Evolutionary conservation across 164 flowering plant species (phyloP).

Genomic region (Amborella trichopoda): DNA sequence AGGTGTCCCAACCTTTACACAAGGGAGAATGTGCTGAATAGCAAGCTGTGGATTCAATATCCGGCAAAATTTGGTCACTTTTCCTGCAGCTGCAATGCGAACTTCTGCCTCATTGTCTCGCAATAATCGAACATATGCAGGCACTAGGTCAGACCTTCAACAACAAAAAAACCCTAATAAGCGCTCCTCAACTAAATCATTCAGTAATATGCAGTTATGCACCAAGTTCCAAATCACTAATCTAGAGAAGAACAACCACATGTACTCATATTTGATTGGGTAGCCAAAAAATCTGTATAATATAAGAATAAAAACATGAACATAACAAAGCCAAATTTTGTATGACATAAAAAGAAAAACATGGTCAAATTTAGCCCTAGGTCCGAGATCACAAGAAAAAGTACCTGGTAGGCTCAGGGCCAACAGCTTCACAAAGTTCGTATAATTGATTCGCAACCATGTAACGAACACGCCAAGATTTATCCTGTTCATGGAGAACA

Average conservation of each 20-base stretch:
- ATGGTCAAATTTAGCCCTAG: too few relatives aligned
- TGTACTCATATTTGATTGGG: too few relatives aligned
- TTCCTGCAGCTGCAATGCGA: conserved; percentile 97
- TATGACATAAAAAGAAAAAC: too few relatives aligned
- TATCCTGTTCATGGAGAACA: conserved; percentile 54
- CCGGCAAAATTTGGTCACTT: conserved; percentile 90
- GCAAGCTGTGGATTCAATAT: conserved; percentile 88
- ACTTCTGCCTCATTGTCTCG: conserved; percentile 99
- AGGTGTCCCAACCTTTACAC: conserved; percentile 93
- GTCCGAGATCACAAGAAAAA: too few relatives aligned
- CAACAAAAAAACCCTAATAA: too few relatives aligned
- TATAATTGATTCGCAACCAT: conserved; percentile 99
- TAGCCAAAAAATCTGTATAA: too few relatives aligned
- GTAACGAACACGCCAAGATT: conserved; percentile 99
- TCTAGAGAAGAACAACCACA: too few relatives aligned
- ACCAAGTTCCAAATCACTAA: too few relatives aligned
- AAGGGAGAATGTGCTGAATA: conserved; percentile 93
- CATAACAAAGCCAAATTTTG: too few relatives aligned
- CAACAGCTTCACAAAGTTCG: conserved; percentile 98
- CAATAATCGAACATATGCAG: conserved; percentile 92
- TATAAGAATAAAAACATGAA: too few relatives aligned
- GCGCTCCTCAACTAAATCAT: too few relatives aligned
- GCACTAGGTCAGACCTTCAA: conserved; percentile 80
- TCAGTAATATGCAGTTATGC: too few relatives aligned
- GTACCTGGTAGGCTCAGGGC: conserved; percentile 94